These are phyloP conservation scores for Penicillium pulvis DNA, from an alignment of 495 filamentous ascomycete genomes.

Conservation along the genomic window DNA sequence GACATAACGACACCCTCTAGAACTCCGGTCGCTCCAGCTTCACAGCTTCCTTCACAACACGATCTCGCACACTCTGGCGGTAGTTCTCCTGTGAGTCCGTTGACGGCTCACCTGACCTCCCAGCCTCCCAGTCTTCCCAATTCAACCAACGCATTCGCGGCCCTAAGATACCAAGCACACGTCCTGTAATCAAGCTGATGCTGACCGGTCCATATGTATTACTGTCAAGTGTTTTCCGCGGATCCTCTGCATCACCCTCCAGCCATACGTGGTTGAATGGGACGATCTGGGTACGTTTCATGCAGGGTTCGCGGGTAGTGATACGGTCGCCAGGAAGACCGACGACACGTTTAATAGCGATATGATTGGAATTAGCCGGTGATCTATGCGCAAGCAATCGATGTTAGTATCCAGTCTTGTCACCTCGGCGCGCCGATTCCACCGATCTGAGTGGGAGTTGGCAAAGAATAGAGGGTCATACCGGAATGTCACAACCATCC, in stretches of 20 bases:
- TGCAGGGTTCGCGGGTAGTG: slow-evolving; percentile 61
- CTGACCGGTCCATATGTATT: slow-evolving; percentile 73
- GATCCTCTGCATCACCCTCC: slow-evolving; percentile 67
- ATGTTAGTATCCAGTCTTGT: neutral
- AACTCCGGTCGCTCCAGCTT: slow-evolving; percentile 38
- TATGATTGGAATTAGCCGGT: slow-evolving; percentile 59
- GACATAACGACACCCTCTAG: neutral
- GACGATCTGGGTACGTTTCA: slow-evolving; percentile 56
- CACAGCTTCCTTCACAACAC: slow-evolving; percentile 42
- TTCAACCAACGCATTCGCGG: slow-evolving; percentile 54
- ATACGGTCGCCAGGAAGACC: slow-evolving; percentile 71
- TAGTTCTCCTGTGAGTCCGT: slow-evolving; percentile 34
- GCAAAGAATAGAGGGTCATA: slow-evolving; percentile 21
- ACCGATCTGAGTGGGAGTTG: neutral
- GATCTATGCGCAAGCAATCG: slow-evolving; percentile 47
- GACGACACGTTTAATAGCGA: slow-evolving; percentile 69
- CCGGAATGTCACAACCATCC: slow-evolving; percentile 59
- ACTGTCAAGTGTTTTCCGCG: slow-evolving; percentile 62
- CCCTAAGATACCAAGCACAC: slow-evolving; percentile 62
- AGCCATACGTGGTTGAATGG: slow-evolving; percentile 78
- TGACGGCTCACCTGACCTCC: slow-evolving; percentile 24
- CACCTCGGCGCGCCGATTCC: neutral
- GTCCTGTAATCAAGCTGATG: slow-evolving; percentile 62
- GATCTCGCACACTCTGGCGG: slow-evolving; percentile 42
- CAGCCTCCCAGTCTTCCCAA: slow-evolving; percentile 46